phyloP scores from a whole-genome alignment of 345 rosid genomes.

The Erysimum cheiranthoides region DNA sequence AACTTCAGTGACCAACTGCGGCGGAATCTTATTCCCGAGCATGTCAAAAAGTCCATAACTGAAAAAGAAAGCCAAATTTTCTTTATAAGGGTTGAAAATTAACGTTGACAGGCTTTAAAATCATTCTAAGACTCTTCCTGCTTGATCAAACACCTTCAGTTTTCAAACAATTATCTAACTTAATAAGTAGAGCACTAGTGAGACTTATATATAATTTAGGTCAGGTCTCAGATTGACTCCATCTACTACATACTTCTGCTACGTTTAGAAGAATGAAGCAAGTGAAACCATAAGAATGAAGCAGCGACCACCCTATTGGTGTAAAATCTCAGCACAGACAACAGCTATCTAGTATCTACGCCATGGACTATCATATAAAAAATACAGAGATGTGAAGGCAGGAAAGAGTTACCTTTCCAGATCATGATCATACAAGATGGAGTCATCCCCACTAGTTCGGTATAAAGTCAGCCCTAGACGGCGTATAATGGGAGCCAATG shows the following conservation, averaged over 20 bases:
- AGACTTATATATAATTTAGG: background rate
- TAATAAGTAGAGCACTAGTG: background rate
- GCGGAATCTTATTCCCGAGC: slow-evolving; percentile 70
- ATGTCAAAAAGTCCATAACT: slow-evolving; percentile 72
- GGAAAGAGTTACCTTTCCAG: slow-evolving; percentile 71
- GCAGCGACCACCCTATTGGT: slow-evolving; percentile 3
- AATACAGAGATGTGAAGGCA: background rate
- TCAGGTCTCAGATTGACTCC: slow-evolving; percentile 6
- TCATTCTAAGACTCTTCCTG: background rate
- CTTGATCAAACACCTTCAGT: background rate
- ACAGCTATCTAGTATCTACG: background rate
- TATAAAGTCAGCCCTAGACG: slow-evolving; percentile 74
- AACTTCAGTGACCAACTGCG: slow-evolving; percentile 67
- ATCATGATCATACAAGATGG: slow-evolving; percentile 92
- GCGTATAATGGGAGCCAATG: slow-evolving; percentile 84
- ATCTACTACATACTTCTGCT: background rate
- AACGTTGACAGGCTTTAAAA: background rate
- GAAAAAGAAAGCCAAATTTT: slow-evolving; percentile 40
- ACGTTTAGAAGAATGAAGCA: background rate
- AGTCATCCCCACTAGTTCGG: slow-evolving; percentile 91
- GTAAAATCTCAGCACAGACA: too few relatives aligned
- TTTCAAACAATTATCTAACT: background rate
- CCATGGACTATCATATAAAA: background rate
- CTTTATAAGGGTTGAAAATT: slow-evolving; percentile 26
- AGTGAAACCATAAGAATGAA: background rate